A percentile compares a stretch with the other conserved stretches of the same genome.
Evolutionary conservation across 345 rosid species (phyloP).

Genomic region (Salix arbutifolia): DNA sequence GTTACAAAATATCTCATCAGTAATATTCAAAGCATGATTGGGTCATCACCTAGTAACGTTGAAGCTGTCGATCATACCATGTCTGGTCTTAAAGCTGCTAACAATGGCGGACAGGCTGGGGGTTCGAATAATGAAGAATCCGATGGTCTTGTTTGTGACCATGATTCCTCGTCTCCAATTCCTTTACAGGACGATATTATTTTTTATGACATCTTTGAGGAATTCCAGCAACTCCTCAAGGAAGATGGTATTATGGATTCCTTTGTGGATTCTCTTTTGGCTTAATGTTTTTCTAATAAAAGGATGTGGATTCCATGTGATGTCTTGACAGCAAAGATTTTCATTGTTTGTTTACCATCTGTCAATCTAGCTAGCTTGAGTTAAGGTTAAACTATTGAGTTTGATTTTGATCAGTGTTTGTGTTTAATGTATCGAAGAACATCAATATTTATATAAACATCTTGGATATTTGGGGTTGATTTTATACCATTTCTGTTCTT

Average conservation of each 20-base stretch:
- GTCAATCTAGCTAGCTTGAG: too few relatives aligned
- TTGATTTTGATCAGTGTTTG: too few relatives aligned
- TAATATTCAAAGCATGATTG: neutral
- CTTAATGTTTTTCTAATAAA: neutral
- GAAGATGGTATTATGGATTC: neutral
- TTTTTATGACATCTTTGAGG: slow-evolving; percentile 21
- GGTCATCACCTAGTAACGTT: neutral
- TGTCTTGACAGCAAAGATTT: too few relatives aligned
- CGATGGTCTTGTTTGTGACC: neutral
- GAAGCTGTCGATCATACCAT: neutral
- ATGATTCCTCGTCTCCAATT: neutral
- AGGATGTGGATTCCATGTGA: neutral
- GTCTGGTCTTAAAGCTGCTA: neutral
- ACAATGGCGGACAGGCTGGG: neutral
- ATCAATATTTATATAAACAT: too few relatives aligned
- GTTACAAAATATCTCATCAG: slow-evolving; percentile 7
- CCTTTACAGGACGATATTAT: neutral
- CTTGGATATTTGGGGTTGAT: too few relatives aligned
- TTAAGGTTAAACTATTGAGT: too few relatives aligned
- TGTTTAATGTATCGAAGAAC: too few relatives aligned
- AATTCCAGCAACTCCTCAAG: slow-evolving; percentile 17
- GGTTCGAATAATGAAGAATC: neutral
- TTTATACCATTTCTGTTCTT: too few relatives aligned
- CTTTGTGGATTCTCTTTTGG: slow-evolving; percentile 2
- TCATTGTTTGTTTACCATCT: too few relatives aligned